Evolutionary conservation across 2,329 filamentous ascomycete species (phyloP).

Genomic region (Triangularia verruculosa): DNA sequence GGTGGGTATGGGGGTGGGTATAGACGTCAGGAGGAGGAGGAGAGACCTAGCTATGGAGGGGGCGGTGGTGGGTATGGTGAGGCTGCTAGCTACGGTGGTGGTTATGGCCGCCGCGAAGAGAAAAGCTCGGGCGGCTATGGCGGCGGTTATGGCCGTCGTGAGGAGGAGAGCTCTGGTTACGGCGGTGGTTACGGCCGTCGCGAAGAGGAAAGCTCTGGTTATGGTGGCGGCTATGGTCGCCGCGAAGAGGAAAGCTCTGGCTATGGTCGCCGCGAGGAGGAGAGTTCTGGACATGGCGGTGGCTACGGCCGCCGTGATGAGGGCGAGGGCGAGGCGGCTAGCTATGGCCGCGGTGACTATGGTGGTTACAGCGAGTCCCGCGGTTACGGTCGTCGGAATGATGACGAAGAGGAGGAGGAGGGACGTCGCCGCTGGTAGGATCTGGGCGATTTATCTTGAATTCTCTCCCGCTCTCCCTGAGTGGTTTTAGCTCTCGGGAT

Average conservation of each 20-base stretch:
- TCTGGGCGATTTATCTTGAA: not conserved
- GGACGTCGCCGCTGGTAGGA: slow-evolving; percentile 18
- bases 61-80: slow-evolving; percentile 17
- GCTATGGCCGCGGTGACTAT: not conserved
- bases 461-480: no score
- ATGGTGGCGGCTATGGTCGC: slow-evolving; percentile 25
- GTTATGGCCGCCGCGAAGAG: slow-evolving; percentile 30
- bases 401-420: slow-evolving; percentile 22
- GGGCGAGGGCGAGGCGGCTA: not conserved
- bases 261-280: slow-evolving; percentile 4
- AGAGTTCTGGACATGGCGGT: slow-evolving; percentile 3
- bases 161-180: slow-evolving; percentile 24
- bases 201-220: slow-evolving; percentile 20
- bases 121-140: slow-evolving; percentile 27
- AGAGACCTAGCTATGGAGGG: slow-evolving; percentile 24
- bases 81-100: slow-evolving; percentile 24
- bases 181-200: slow-evolving; percentile 23
- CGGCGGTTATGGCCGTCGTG: slow-evolving; percentile 20
- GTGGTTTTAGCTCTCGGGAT: no score
- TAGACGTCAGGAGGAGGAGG: slow-evolving; percentile 51
- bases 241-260: slow-evolving; percentile 1
- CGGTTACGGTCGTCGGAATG: slow-evolving; percentile 22
- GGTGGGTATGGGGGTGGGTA: slow-evolving; percentile 58
- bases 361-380: slow-evolving; percentile 3
- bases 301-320: slow-evolving; percentile 24